These are phyloP conservation scores for Aspergillus campestris DNA, from an alignment of 495 filamentous ascomycete genomes.

Conservation along the genomic window DNA sequence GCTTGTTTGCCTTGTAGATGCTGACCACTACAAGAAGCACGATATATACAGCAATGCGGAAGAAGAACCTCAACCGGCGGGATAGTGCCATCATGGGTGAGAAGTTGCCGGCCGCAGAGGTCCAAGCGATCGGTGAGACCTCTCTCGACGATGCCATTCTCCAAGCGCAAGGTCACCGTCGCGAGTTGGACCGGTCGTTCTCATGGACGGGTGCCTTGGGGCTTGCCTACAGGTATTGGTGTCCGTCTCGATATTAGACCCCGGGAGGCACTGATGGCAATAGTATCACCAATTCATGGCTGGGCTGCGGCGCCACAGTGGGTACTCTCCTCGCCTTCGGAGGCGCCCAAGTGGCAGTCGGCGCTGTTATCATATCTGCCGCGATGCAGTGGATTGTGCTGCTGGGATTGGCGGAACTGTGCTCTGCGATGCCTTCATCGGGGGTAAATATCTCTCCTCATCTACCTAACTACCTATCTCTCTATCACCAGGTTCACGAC, in stretches of 20 bases:
- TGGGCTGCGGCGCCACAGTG: constrained; percentile 16
- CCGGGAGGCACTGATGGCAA: neutral
- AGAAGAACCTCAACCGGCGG: too few species aligned
- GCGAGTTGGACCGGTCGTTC: constrained; percentile 15
- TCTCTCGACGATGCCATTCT: constrained; percentile 16
- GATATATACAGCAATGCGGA: too few species aligned
- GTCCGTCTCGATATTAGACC: neutral
- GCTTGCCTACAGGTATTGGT: constrained; percentile 13
- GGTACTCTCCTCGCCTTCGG: constrained; percentile 15
- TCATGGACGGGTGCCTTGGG: constrained; percentile 16
- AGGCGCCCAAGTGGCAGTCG: constrained; percentile 15
- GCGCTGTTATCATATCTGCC: constrained; percentile 12
- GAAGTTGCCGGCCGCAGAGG: too few species aligned
- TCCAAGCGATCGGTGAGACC: neutral
- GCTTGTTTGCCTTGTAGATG: too few species aligned
- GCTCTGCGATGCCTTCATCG: constrained; percentile 21
- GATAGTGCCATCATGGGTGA: too few species aligned
- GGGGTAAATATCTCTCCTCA: constrained; percentile 8
- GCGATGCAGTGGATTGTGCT: constrained; percentile 20
- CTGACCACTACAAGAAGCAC: too few species aligned
- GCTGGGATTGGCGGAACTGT: constrained; percentile 19
- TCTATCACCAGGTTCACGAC: too few species aligned
- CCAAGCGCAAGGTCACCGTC: constrained; percentile 17
- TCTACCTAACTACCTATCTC: neutral
- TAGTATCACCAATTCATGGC: constrained; percentile 21